Base-by-base conservation (phyloP, 2,329 filamentous ascomycete species). In the Sphaerulina vaccinii region DNA sequence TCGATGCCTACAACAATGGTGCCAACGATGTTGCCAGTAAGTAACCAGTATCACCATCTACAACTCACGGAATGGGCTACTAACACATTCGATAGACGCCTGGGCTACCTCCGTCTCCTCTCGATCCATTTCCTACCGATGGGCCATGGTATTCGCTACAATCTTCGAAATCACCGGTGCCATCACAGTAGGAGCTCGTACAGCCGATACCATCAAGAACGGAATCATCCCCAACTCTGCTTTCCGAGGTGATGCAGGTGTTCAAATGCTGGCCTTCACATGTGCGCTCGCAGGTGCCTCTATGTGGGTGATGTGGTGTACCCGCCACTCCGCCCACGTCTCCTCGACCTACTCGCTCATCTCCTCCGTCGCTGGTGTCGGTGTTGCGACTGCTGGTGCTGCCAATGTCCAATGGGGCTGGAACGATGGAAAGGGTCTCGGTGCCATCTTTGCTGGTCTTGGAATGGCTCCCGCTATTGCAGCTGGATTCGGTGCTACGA, bases 1-100 rank as follows among this genome's bases (percentile, higher is more conserved):
- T 86, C 35, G 83, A 85, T 66, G 82, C 82, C 47, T 86, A 80
- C 79, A 85, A 84, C 64, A 84, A 83, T 58, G 81, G 80, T 74
- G 74, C 74, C 79, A 85, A 84, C 65, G 84, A 83, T 59, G 81
- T 80, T 74, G 74, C 74, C 59, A 76, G 62, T 65, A 53, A 44
- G 61, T 55, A 36, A 21, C 15, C 15, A 37, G 15, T 8, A 10
- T 10, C 5, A 19, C 32, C 13, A 21, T 18, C 16, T n/a, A 36
- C 19, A 2, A 35, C 15, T 19, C 16, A 19, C 18, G 15, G 4
- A 7, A 18, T 11, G 18, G 46, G 18, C 9, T n/a, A 43, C 42
- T 50, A 18, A 51, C 41, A 27, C 33, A 16, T 19, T 21, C 24
- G 11, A 10, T 52, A 59, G 58, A 77, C 63, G 72, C 77, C 0